phyloP scores from a whole-genome alignment of 2,329 filamentous ascomycete genomes.

The Talaromyces verruculosus region DNA sequence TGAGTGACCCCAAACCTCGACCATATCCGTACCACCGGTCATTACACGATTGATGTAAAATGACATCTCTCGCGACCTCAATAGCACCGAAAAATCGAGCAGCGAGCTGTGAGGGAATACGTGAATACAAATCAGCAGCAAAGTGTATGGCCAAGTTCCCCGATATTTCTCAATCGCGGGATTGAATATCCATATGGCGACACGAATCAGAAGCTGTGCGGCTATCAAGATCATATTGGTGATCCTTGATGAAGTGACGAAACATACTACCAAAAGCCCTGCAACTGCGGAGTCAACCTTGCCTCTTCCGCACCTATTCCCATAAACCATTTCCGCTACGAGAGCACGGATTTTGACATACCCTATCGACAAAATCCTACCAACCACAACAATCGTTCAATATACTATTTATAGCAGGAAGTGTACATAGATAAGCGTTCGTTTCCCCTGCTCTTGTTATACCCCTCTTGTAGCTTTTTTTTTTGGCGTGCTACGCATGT shows the following conservation, averaged over 20 bases:
- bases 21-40: background rate
- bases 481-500: background rate
- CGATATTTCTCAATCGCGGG: background rate
- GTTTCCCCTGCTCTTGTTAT: background rate
- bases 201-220: background rate
- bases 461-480: background rate
- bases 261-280: background rate
- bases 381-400: background rate
- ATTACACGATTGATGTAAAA: background rate
- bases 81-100: background rate
- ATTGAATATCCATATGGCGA: background rate
- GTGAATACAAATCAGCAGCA: background rate
- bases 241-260: constrained; percentile 4
- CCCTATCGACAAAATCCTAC: background rate
- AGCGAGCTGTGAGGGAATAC: background rate
- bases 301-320: background rate
- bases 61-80: background rate
- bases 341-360: background rate
- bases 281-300: background rate
- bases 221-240: background rate
- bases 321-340: too few relatives aligned
- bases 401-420: background rate
- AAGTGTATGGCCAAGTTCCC: background rate
- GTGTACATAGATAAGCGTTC: constrained; percentile 7
- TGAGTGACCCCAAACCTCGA: background rate